Conservation (phyloP, 164 flowering plant species). For the Nymphaea colorata region DNA sequence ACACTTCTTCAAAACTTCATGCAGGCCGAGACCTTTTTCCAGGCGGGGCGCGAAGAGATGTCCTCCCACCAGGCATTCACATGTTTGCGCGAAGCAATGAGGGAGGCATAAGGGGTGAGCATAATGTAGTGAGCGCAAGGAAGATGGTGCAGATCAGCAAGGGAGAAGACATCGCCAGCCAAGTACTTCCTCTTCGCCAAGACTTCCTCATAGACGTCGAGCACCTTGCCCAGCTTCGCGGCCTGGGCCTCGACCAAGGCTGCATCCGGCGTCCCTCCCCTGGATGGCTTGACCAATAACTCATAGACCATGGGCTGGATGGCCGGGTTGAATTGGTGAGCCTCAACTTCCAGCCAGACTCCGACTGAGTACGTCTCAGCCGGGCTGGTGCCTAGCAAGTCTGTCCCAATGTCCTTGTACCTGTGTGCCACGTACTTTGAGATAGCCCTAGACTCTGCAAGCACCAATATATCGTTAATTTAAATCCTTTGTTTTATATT, state of each 20-base stretch:
- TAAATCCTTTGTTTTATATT: too few relatives aligned
- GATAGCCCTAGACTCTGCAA: conserved; percentile 40
- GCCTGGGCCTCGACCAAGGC: conserved; percentile 13
- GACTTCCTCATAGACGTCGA: conserved; percentile 40
- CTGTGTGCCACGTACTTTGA: conserved; percentile 28
- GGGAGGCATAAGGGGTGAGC: conserved; percentile 24
- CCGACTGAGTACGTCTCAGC: conserved; percentile 26
- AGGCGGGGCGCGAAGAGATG: conserved; percentile 38
- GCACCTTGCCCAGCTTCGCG: conserved; percentile 29
- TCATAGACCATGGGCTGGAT: conserved; percentile 21
- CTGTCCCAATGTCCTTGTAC: conserved; percentile 25
- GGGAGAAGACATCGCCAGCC: conserved; percentile 37
- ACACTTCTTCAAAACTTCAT: not conserved
- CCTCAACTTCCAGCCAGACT: conserved; percentile 42
- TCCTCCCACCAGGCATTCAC: conserved; percentile 66
- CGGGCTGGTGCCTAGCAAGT: conserved; percentile 17
- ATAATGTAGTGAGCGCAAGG: conserved; percentile 31
- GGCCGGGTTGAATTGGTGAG: conserved; percentile 26
- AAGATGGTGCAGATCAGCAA: conserved; percentile 48
- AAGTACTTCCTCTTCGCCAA: conserved; percentile 32
- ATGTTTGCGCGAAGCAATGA: conserved; percentile 26
- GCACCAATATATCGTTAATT: not conserved
- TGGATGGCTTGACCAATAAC: conserved; percentile 17
- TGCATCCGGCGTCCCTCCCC: conserved; percentile 20
- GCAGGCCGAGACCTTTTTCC: conserved; percentile 14